Evolutionary conservation across 257 asterid genomes (phyloP).

Genomic region (Salvia miltiorrhiza): DNA sequence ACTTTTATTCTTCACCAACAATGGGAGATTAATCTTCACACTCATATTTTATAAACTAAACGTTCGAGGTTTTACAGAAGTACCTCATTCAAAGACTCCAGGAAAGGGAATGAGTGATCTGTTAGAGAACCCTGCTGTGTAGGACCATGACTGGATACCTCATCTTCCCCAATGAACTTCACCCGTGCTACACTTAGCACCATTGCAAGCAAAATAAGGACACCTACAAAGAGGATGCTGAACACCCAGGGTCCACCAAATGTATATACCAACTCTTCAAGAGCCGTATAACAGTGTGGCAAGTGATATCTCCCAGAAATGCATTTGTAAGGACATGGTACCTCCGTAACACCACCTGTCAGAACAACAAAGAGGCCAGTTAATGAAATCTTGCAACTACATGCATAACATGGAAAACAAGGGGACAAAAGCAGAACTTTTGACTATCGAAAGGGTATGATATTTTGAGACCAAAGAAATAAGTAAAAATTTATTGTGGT

Average conservation of each 20-base stretch:
- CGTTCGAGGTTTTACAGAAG: not conserved
- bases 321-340: constrained; percentile 94
- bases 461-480: not conserved
- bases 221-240: constrained; percentile 80
- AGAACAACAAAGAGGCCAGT: constrained; percentile 27
- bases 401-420: constrained; percentile 4
- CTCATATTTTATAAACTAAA: not conserved
- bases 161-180: constrained; percentile 94
- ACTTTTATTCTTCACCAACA: constrained; percentile 12
- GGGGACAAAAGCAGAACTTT: constrained; percentile 7
- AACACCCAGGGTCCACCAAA: constrained; percentile 99
- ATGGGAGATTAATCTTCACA: constrained; percentile 13
- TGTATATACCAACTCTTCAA: constrained; percentile 92
- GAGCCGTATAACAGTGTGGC: constrained; percentile 98
- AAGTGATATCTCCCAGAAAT: constrained; percentile 84
- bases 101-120: constrained; percentile 95
- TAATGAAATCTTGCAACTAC: constrained; percentile 6
- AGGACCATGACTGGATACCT: constrained; percentile 84
- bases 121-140: constrained; percentile 85
- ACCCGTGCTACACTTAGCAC: constrained; percentile 96
- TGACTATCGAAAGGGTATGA: not conserved
- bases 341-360: constrained; percentile 85
- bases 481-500: not conserved
- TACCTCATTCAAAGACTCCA: constrained; percentile 98
- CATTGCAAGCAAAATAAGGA: constrained; percentile 79